Conservation (phyloP, 208 protist species). For the Zelonia costaricensis region DNA sequence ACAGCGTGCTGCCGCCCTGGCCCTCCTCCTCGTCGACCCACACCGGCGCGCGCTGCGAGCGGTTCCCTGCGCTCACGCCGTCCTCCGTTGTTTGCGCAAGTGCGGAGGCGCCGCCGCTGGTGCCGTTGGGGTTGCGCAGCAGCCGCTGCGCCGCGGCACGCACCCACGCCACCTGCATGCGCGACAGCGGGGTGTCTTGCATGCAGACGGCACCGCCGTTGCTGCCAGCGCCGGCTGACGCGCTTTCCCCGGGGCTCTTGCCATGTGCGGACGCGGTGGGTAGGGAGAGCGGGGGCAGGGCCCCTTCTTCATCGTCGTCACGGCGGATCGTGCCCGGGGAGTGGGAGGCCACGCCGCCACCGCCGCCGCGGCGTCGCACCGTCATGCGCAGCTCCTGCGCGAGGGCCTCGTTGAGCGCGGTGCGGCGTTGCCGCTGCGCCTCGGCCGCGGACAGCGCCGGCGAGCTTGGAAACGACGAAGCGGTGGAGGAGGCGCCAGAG, state of each 20-base stretch:
- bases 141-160: conserved; percentile 34
- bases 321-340: conserved; percentile 9
- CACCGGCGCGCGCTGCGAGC: not conserved
- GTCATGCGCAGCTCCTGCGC: conserved; percentile 55
- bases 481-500: conserved; percentile 2
- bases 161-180: conserved; percentile 42
- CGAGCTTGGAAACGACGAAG: conserved; percentile 3
- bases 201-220: not conserved
- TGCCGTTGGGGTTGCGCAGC: conserved; percentile 20
- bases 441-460: not conserved
- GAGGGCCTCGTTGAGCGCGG: conserved; percentile 56
- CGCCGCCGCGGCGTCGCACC: conserved; percentile 35
- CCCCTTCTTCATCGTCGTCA: not conserved
- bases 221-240: no score
- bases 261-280: not conserved
- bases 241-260: no score
- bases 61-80: no score
- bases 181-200: conserved; percentile 12
- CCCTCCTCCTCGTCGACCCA: conserved; percentile 9
- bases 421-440: conserved; percentile 10
- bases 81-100: not conserved
- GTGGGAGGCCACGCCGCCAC: not conserved
- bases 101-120: not conserved
- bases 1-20: conserved; percentile 45
- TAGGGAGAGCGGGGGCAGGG: conserved; percentile 1